These are phyloP conservation scores for Allium cepa DNA, from an alignment of 106 monocot genomes.

Conservation along the genomic window DNA sequence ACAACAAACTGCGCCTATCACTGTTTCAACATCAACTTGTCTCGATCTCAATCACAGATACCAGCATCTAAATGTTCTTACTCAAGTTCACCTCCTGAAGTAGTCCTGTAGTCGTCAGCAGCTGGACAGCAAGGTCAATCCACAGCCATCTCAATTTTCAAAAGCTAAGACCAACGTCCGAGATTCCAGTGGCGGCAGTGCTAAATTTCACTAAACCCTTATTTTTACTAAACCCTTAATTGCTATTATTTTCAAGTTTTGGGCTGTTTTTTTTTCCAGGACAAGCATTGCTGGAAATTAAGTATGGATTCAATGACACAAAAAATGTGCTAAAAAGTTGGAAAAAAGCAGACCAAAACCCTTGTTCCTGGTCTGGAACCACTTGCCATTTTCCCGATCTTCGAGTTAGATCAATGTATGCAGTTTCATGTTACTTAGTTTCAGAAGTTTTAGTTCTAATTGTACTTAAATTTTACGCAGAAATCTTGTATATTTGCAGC, in stretches of 20 bases:
- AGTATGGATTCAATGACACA: slow-evolving; percentile 51
- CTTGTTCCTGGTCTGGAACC: slow-evolving; percentile 81
- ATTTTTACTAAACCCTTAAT: background rate
- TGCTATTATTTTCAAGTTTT: background rate
- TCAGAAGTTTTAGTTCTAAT: background rate
- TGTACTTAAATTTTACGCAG: slow-evolving; percentile 12
- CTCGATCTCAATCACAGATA: too few relatives aligned
- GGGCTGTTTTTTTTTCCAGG: slow-evolving; percentile 27
- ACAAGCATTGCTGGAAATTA: slow-evolving; percentile 67
- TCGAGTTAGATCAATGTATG: slow-evolving; percentile 24
- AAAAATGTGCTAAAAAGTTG: slow-evolving; percentile 47
- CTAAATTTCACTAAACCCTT: too few relatives aligned
- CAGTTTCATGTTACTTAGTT: background rate
- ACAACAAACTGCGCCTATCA: too few relatives aligned
- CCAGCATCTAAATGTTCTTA: too few relatives aligned
- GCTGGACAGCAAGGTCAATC: too few relatives aligned
- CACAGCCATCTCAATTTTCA: too few relatives aligned
- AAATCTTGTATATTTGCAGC: slow-evolving; percentile 80
- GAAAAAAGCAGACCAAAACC: slow-evolving; percentile 47
- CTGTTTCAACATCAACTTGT: too few relatives aligned
- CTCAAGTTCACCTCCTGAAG: too few relatives aligned
- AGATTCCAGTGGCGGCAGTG: too few relatives aligned
- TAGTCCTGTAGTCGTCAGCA: too few relatives aligned
- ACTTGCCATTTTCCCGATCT: slow-evolving; percentile 72
- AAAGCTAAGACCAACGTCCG: too few relatives aligned